These are phyloP conservation scores for Lactarius quietus DNA, from an alignment of 768 basidiomycete species.

Conservation along the genomic window DNA sequence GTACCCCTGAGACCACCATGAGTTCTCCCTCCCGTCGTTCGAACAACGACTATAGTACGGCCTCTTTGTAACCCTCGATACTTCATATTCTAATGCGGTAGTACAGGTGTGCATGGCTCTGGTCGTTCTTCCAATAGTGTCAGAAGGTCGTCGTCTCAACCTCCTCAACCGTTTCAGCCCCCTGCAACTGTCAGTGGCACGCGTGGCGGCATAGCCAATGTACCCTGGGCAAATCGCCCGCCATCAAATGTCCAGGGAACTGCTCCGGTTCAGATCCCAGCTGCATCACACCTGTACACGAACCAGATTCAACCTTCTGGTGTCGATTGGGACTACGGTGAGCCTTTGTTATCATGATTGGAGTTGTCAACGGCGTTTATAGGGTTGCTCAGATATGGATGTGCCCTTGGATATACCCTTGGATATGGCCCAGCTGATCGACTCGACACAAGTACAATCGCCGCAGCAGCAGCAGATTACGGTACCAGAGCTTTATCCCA, in stretches of 20 bases:
- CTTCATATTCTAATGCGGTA: not conserved
- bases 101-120: not conserved
- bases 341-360: not conserved
- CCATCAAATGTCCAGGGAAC: not conserved
- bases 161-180: not conserved
- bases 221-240: not conserved
- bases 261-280: not conserved
- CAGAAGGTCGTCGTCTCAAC: not conserved
- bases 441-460: not conserved
- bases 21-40: not conserved
- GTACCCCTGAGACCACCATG: slow-evolving; percentile 10
- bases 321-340: slow-evolving; percentile 1
- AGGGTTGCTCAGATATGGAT: not conserved
- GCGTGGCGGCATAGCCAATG: not conserved
- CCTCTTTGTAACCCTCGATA: not conserved
- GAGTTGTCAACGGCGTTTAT: not conserved
- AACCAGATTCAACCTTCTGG: not conserved
- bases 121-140: not conserved
- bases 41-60: slow-evolving; percentile 1
- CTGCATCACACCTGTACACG: not conserved
- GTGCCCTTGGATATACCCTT: too few relatives aligned
- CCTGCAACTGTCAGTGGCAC: too few relatives aligned
- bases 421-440: not conserved
- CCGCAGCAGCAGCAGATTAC: not conserved
- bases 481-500: not conserved